Conservation (phyloP, 805 yeast species). For the Wickerhamomyces pijperi region DNA sequence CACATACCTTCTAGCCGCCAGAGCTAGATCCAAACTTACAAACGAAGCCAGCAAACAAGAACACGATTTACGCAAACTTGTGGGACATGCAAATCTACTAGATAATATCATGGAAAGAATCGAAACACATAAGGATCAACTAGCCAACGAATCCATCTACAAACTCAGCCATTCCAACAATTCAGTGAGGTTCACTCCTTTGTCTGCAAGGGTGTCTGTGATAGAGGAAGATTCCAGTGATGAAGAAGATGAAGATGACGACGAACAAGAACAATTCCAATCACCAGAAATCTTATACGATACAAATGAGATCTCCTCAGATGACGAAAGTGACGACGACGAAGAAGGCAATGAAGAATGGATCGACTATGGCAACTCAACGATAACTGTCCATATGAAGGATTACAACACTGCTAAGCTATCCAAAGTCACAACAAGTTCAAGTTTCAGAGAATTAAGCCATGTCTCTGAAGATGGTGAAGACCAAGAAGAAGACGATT, state of each 20-base stretch:
- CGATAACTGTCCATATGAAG: slow-evolving; percentile 1
- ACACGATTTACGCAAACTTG: slow-evolving; percentile 15
- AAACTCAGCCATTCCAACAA: slow-evolving; percentile 2
- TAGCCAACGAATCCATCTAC: slow-evolving; percentile 5
- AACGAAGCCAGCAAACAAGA: slow-evolving; percentile 16
- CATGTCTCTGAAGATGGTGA: slow-evolving; percentile 16
- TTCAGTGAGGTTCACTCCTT: slow-evolving; percentile 4
- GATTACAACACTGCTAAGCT: slow-evolving; percentile 3
- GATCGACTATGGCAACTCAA: slow-evolving; percentile 6
- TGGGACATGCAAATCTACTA: slow-evolving; percentile 18
- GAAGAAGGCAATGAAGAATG: not conserved
- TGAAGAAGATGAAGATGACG: slow-evolving; percentile 10
- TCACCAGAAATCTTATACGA: slow-evolving; percentile 5
- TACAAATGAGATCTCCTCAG: slow-evolving; percentile 3
- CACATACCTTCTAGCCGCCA: slow-evolving; percentile 15
- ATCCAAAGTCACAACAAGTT: not conserved
- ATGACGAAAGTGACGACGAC: not conserved
- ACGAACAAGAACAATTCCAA: slow-evolving; percentile 6
- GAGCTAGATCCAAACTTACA: slow-evolving; percentile 16
- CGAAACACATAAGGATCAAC: slow-evolving; percentile 7
- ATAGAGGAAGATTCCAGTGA: slow-evolving; percentile 7
- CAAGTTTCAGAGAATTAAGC: slow-evolving; percentile 14
- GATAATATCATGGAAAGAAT: slow-evolving; percentile 17
- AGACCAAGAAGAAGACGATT: slow-evolving; percentile 12
- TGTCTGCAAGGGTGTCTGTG: slow-evolving; percentile 3